Base-by-base conservation (phyloP, 192 early-diverging fungal genomes). In the Chytriomyces hyalinus region DNA sequence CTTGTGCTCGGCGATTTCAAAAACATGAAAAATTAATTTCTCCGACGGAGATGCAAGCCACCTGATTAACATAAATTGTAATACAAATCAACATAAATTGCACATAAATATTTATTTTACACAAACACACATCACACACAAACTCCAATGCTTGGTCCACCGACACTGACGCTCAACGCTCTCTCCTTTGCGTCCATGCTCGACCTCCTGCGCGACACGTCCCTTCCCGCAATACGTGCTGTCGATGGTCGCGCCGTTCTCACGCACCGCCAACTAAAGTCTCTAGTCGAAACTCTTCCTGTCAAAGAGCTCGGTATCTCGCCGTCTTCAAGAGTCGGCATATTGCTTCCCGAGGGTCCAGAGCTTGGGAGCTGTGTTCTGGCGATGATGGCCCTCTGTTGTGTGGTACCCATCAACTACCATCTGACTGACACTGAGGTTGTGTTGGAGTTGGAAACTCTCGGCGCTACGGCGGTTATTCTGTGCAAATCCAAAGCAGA, bases 281-380 rank as follows among this genome's bases (percentile, higher is more conserved):
- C 43, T 6, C 71, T 48, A 50, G 48, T 75, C 51, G 69, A n/a
- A 68, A 24, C 75, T 71, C 22, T 61, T 67, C n/a, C 36, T n/a
- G 4, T 76, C 17, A 10, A 57, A 24, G 11, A 13, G 6, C 63
- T 46, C 20, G 71, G 71, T 2, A n/a, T 73, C 11, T 45, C 71
- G 6, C 43, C 10, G 10, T 10, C 36, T 1, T 73, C 71, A 5
- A 8, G 71, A 51, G 61, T 85, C 36, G 84, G 70, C n/a, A 70
- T 85, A n/a, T 66, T 76, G 57, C 67, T 85, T 24, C 75, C 81
- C 46, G 80, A 85, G 60, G 82, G 84, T 6, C 82, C 84, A 20
- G 70, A 70, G 11, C 73, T 83, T 13, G 84, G 67, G 17, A 61
- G 74, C 26, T 82, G 77, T 26, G 28, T 85, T 24, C 47, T 85